These are phyloP conservation scores for Linaria vulgaris DNA, from an alignment of 257 asterid genomes.

Conservation along the genomic window DNA sequence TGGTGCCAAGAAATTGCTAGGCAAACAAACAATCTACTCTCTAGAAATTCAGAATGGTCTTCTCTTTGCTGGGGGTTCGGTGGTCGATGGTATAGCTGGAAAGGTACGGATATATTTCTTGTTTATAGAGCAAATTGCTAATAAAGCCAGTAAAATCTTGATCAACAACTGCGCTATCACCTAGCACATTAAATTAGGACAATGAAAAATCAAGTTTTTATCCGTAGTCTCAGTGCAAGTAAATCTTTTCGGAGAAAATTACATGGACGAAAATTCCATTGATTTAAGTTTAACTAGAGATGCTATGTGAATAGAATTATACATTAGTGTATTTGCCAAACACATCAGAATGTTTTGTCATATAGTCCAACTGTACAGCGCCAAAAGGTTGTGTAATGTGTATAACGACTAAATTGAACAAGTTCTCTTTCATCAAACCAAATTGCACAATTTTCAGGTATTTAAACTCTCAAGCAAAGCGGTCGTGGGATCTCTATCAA, in stretches of 20 bases:
- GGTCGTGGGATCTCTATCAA: slow-evolving; percentile 51
- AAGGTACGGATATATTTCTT: slow-evolving; percentile 42
- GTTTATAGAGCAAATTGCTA: neutral
- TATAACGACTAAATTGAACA: neutral
- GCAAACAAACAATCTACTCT: slow-evolving; percentile 66
- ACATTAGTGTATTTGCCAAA: too few species aligned
- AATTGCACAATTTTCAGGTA: slow-evolving; percentile 38
- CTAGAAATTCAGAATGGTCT: slow-evolving; percentile 45
- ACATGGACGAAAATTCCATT: too few species aligned
- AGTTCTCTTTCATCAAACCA: neutral
- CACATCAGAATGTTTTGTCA: too few species aligned
- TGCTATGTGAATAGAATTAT: too few species aligned
- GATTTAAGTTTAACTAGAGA: too few species aligned
- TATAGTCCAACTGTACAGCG: neutral
- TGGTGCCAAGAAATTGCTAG: slow-evolving; percentile 65
- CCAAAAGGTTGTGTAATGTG: neutral
- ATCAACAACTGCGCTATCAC: too few species aligned
- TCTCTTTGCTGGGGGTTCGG: slow-evolving; percentile 56
- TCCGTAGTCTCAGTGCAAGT: too few species aligned
- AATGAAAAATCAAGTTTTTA: too few species aligned
- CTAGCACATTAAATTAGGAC: too few species aligned
- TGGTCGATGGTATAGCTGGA: slow-evolving; percentile 73
- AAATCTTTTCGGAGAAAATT: too few species aligned
- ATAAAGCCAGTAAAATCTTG: too few species aligned
- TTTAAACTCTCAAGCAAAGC: slow-evolving; percentile 73